Conservation (phyloP, 495 filamentous ascomycete species). For the Aspergillus haitiensis region DNA sequence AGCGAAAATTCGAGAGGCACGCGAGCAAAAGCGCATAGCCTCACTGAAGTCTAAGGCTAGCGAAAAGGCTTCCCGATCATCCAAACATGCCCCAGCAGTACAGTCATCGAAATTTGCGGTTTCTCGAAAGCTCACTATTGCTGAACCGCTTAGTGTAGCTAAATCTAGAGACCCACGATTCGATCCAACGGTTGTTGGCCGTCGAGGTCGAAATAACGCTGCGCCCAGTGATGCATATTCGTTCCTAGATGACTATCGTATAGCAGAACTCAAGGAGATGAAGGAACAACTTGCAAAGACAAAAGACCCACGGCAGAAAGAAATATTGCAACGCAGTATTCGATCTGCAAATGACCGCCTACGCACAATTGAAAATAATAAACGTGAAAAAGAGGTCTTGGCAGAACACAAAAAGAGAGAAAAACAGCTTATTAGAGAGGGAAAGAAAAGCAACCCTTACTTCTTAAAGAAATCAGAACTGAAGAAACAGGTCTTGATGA, state of each 20-base stretch:
- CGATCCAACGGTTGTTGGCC: constrained; percentile 54
- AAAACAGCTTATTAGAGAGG: constrained; percentile 76
- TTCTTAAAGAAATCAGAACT: constrained; percentile 87
- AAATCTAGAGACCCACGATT: constrained; percentile 84
- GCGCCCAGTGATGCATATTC: constrained; percentile 69
- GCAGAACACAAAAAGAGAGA: constrained; percentile 76
- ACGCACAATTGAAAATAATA: constrained; percentile 65
- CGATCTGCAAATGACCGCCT: constrained; percentile 67
- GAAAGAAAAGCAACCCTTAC: constrained; percentile 89
- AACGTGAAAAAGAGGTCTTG: constrained; percentile 63
- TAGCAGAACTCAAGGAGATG: constrained; percentile 72
- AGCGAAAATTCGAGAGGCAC: constrained; percentile 42
- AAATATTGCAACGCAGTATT: constrained; percentile 65
- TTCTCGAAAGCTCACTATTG: constrained; percentile 70
- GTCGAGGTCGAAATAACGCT: constrained; percentile 32
- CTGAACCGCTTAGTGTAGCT: constrained; percentile 48
- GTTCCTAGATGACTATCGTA: constrained; percentile 84
- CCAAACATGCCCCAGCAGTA: constrained; percentile 85
- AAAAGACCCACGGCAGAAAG: constrained; percentile 60
- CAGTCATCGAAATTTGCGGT: constrained; percentile 80
- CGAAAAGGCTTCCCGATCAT: constrained; percentile 53
- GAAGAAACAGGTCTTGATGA: constrained; percentile 77
- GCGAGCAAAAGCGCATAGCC: constrained; percentile 43
- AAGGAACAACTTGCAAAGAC: constrained; percentile 62
- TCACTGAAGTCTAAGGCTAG: constrained; percentile 37